Evolutionary conservation across 495 filamentous ascomycete species (phyloP).

Genomic region (Hypoxylon fuscum): DNA sequence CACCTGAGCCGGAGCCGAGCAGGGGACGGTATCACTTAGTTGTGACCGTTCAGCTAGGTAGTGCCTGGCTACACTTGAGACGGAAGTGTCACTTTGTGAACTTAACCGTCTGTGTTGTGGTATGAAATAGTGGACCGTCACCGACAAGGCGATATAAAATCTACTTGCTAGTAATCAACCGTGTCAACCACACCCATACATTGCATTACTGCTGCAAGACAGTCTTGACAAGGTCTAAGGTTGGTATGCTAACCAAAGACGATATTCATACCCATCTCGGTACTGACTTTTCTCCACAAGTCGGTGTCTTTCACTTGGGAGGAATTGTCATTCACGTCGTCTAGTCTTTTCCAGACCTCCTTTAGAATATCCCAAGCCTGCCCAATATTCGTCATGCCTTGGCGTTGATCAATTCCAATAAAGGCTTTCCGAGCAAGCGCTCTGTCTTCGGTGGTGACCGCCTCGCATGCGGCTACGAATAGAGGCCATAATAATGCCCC

Average conservation of each 20-base stretch:
- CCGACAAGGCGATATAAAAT: not conserved
- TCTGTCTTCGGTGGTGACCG: slow-evolving; percentile 51
- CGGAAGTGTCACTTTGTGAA: not conserved
- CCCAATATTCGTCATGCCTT: slow-evolving; percentile 70
- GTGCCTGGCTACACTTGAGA: slow-evolving; percentile 1
- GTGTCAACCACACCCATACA: slow-evolving; percentile 1
- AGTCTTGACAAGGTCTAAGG: not conserved
- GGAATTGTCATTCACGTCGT: slow-evolving; percentile 43
- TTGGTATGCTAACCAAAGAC: slow-evolving; percentile 58
- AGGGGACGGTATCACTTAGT: slow-evolving; percentile 1
- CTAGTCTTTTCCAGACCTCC: slow-evolving; percentile 64
- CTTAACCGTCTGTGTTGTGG: not conserved
- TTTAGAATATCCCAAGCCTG: slow-evolving; percentile 64
- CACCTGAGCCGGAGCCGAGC: not conserved
- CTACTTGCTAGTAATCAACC: not conserved
- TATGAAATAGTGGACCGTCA: slow-evolving; percentile 7
- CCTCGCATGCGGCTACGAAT: slow-evolving; percentile 68
- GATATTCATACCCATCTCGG: slow-evolving; percentile 61
- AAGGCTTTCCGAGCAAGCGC: slow-evolving; percentile 58
- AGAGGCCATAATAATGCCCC: slow-evolving; percentile 68
- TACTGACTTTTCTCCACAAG: slow-evolving; percentile 59
- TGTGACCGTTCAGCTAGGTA: slow-evolving; percentile 1
- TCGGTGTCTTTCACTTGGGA: slow-evolving; percentile 30
- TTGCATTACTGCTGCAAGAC: not conserved
- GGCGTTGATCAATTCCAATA: slow-evolving; percentile 56